Evolutionary conservation across 148 eudicot species (phyloP), one percentile per base, ranked within the genome.

Genomic region (Cornus suecica): DNA sequence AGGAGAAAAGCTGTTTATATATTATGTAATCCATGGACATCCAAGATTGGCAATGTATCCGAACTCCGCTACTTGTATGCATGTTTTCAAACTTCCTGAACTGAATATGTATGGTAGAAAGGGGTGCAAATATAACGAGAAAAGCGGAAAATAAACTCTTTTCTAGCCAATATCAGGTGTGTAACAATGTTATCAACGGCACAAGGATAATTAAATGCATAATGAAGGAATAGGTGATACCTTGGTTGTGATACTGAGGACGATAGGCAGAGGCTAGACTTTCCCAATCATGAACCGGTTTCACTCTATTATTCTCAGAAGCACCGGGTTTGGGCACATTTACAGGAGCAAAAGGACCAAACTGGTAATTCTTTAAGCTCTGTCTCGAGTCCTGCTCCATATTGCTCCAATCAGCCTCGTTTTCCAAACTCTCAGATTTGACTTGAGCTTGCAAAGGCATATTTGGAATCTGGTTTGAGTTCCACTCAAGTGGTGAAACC

Each of bases 201-300:
- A 32, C 69, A 63, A 11, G 45, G 24, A 73, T 18, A 73, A 15
- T 32, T 18, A 25, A 37, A 51, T 61, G 68, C 66, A 62, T 37
- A 73, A 15, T 42, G 69, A 66, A 52, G 24, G 31, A 48, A 1
- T 34, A 69, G 74, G 18, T 34, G 23, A 42, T 89, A 94, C 99
- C 99, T 89, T 90, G 96, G 80, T 92, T 94, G 58, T 89, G 91
- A 82, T 94, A 94, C 75, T 88, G 90, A 70, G 94, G 98, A 62
- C 93, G 89, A 65, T 81, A 87, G 24, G 76, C 76, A 71, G 91
- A 80, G 66, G 93, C 86, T 29, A 94, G 84, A 73, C 77, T 84
- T 83, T 90, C 95, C 87, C 86, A 84, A 71, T 88, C 96, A 45
- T 83, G 83, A 69, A 71, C 76, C 23, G 78, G 81, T 70, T 78